Percentiles rank a stretch among this genome's conserved stretches.
phyloP scores from a whole-genome alignment of 306 rosid genomes.

The Astragalus membranaceus region DNA sequence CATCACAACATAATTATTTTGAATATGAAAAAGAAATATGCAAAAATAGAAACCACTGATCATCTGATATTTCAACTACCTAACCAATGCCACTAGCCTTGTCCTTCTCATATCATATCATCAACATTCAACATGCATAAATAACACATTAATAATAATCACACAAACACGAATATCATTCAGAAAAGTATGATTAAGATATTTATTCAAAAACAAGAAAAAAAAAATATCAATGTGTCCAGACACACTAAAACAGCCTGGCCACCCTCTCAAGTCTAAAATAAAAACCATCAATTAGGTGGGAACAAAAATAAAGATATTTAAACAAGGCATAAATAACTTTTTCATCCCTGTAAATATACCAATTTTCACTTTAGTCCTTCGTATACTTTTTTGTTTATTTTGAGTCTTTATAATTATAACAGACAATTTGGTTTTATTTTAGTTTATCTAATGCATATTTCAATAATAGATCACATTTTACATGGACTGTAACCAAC shows the following conservation, averaged over 20 bases:
- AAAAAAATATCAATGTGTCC: too few species aligned
- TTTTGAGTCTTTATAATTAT: too few species aligned
- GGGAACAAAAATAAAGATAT: conserved; percentile 7
- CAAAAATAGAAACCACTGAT: neutral
- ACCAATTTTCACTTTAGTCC: too few species aligned
- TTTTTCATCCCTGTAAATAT: too few species aligned
- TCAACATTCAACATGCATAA: neutral
- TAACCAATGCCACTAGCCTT: neutral
- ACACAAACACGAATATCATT: neutral
- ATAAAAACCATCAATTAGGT: conserved; percentile 10
- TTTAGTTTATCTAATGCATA: too few species aligned
- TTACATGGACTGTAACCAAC: too few species aligned
- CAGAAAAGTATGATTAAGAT: neutral
- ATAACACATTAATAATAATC: too few species aligned
- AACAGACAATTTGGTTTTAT: too few species aligned
- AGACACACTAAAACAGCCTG: conserved; percentile 75
- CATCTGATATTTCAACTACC: conserved; percentile 4
- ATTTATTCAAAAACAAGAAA: too few species aligned
- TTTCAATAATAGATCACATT: too few species aligned
- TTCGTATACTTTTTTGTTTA: too few species aligned
- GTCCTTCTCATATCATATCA: conserved; percentile 16
- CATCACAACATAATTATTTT: neutral
- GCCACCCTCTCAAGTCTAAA: conserved; percentile 46
- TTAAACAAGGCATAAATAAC: neutral
- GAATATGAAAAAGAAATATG: conserved; percentile 5